Evolutionary conservation across 2,329 filamentous ascomycete genomes (phyloP).

Genomic region (Ascochyta lentis): DNA sequence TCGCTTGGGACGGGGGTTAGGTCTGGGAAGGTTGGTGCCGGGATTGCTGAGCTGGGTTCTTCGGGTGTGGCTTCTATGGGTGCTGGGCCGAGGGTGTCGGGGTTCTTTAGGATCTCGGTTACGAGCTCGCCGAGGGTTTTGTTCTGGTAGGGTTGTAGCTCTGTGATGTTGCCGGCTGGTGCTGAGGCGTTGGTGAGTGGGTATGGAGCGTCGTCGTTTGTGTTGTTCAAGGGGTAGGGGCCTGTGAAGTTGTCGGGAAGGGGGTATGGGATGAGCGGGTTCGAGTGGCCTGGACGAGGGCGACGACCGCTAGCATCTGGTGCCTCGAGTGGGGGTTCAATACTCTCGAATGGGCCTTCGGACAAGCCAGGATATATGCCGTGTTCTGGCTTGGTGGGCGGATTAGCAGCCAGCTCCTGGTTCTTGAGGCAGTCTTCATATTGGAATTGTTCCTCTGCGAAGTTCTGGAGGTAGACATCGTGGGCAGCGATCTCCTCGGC

Average conservation of each 20-base stretch:
- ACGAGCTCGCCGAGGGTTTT: conserved; percentile 14
- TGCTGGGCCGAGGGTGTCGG: background rate
- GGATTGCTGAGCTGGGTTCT: background rate
- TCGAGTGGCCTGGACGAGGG: conserved; percentile 1
- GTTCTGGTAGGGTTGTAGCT: conserved; percentile 9
- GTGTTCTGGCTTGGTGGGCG: background rate
- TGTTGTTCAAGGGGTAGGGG: background rate
- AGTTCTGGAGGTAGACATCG: conserved; percentile 1
- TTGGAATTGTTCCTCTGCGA: background rate
- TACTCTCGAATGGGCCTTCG: background rate
- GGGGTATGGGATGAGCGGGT: conserved; percentile 8
- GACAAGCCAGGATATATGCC: background rate
- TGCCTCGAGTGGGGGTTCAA: background rate
- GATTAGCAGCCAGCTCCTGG: background rate
- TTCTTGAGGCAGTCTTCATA: background rate
- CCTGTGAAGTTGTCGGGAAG: background rate
- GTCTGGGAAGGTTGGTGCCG: too few relatives aligned
- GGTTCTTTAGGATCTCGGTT: background rate
- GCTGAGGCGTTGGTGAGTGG: background rate
- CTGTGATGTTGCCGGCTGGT: background rate
- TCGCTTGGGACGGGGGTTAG: background rate
- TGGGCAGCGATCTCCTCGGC: conserved; percentile 6
- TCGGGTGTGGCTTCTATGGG: background rate
- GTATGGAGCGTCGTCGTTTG: background rate
- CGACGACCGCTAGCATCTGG: conserved; percentile 5